phyloP scores from a whole-genome alignment of 768 basidiomycete genomes.

The Leccinum subtestaceum region DNA sequence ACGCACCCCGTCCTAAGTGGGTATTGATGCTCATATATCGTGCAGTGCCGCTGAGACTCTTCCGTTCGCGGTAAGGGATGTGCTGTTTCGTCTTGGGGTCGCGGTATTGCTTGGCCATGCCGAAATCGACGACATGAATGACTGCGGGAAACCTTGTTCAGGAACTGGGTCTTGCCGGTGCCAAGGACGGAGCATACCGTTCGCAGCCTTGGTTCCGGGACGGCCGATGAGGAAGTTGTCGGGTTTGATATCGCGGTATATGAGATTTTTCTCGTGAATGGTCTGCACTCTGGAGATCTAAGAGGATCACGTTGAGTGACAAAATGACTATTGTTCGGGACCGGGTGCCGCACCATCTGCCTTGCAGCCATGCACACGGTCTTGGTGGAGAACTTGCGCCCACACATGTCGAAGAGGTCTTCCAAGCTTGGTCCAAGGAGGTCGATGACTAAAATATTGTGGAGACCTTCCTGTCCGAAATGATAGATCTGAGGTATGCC shows the following conservation, averaged over 20 bases:
- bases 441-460: constrained; percentile 99
- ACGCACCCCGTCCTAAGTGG: constrained; percentile 89
- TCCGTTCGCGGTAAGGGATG: constrained; percentile 97
- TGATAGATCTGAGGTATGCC: constrained; percentile 99
- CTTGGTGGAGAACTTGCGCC: constrained; percentile 95
- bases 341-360: constrained; percentile 72
- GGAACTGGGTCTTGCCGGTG: background rate
- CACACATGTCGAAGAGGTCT: constrained; percentile 99
- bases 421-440: constrained; percentile 94
- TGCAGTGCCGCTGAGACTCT: constrained; percentile 95
- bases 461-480: constrained; percentile 97
- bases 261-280: constrained; percentile 99
- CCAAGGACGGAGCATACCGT: constrained; percentile 44
- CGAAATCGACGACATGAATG: constrained; percentile 96
- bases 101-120: constrained; percentile 99
- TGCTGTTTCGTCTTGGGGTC: constrained; percentile 99
- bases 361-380: constrained; percentile 99
- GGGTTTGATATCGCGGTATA: constrained; percentile 99
- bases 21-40: constrained; percentile 99
- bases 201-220: constrained; percentile 85
- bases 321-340: background rate
- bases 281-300: constrained; percentile 94
- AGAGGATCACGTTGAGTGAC: constrained; percentile 4
- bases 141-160: constrained; percentile 40
- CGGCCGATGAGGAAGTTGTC: constrained; percentile 99